Base-by-base conservation (phyloP, 73 alveolate species). In the Paramecium primaurelia region DNA sequence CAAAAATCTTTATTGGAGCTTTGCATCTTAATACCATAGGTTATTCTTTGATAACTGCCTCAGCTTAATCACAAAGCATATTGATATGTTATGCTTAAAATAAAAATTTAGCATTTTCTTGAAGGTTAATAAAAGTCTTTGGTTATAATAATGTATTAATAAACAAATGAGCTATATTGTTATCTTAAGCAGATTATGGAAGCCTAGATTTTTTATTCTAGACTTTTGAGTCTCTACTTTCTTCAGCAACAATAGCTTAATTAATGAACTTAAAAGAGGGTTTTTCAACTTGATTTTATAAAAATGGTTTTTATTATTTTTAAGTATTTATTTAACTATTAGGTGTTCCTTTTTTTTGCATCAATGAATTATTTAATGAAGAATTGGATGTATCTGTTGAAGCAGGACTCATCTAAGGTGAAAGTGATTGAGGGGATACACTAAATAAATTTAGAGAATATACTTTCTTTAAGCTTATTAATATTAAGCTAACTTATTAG, bases 1-100 rank as follows among this genome's bases (percentile, higher is more conserved):
- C 99, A 93, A 97, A 97, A 58, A 98, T 95, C 90, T 96, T 98
- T 47, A 94, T 86, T 14, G 99, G 99, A 25, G 99, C 97, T 30
- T 84, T 92, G 88, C 92, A 83, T 94, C 92, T 84, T 51, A 92
- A 77, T 8, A 95, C 93, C 92, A 83, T 86, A 25, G 93, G 94
- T 58, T 92, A 80, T 73, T 84, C 90, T 14, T 86, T 92, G 22
- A 92, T 86, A 34, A 95, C 75, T 44, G 77, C 92, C 80, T 95
- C 96, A 86, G 93, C 95, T 54, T 59, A 77, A 59, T 92, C 93
- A 44, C 93, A 73, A 26, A 93, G 84, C 36, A 87, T 96, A 84
- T 87, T 93, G 40, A 95, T 93, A 49, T 93, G 90, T 84, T 86
- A 84, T 11, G 94, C 88, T 20, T 94, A 69, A 26, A 92, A 84